phyloP scores from a whole-genome alignment of 495 filamentous ascomycete species.

The Ascodesmis nigricans region DNA sequence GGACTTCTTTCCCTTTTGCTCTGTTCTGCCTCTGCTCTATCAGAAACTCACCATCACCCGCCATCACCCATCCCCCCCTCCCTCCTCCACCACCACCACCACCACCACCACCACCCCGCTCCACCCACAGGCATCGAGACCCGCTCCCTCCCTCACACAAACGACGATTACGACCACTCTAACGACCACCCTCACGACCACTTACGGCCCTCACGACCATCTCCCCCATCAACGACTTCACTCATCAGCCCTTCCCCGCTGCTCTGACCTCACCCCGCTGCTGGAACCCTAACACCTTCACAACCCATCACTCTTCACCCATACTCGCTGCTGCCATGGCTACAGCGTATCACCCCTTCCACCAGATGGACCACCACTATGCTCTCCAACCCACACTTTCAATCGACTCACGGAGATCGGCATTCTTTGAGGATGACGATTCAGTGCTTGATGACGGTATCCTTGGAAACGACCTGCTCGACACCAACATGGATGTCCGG shows the following conservation, averaged over 20 bases:
- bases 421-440: slow-evolving; percentile 59
- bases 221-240: not conserved
- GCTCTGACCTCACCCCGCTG: not conserved
- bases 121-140: too few relatives aligned
- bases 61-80: too few relatives aligned
- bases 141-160: too few relatives aligned
- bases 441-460: slow-evolving; percentile 72
- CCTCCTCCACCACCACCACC: too few relatives aligned
- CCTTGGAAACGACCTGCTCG: slow-evolving; percentile 42
- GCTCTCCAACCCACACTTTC: slow-evolving; percentile 19
- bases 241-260: too few relatives aligned
- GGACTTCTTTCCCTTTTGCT: not conserved
- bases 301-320: slow-evolving; percentile 9
- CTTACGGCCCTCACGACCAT: not conserved
- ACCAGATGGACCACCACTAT: slow-evolving; percentile 21
- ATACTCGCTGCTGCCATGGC: slow-evolving; percentile 13
- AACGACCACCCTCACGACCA: not conserved
- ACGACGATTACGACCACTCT: not conserved
- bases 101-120: too few relatives aligned
- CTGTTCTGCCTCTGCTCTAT: not conserved
- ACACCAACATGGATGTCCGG: slow-evolving; percentile 48
- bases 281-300: not conserved
- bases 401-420: slow-evolving; percentile 23
- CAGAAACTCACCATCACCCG: too few relatives aligned
- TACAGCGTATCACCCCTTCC: slow-evolving; percentile 18